Conservation (phyloP, 257 asterid species). For the Henckelia pumila region DNA sequence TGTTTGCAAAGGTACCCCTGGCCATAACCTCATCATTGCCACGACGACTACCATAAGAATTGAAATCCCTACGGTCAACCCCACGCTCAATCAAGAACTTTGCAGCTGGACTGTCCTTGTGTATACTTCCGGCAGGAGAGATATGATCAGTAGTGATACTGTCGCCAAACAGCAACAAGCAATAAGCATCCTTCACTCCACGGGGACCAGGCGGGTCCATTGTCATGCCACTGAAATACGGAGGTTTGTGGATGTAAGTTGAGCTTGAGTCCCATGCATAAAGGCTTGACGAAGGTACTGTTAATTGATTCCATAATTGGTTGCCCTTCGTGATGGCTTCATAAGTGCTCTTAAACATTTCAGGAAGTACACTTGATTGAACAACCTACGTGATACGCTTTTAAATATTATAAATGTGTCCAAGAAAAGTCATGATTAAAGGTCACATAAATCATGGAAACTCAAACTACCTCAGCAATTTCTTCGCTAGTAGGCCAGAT, state of each 20-base stretch:
- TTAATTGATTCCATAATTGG: slow-evolving; percentile 68
- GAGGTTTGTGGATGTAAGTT: slow-evolving; percentile 93
- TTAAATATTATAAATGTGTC: slow-evolving; percentile 11
- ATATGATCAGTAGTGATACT: slow-evolving; percentile 95
- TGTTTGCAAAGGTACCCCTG: slow-evolving; percentile 93
- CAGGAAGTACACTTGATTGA: slow-evolving; percentile 90
- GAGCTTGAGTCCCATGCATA: slow-evolving; percentile 79
- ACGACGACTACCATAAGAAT: slow-evolving; percentile 95
- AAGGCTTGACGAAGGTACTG: slow-evolving; percentile 74
- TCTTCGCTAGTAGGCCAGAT: slow-evolving; percentile 90
- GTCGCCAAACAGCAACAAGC: slow-evolving; percentile 86
- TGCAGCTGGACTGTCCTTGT: slow-evolving; percentile 93
- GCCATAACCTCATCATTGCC: slow-evolving; percentile 98
- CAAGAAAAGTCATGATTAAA: not conserved
- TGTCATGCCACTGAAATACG: slow-evolving; percentile 78
- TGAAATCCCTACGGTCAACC: slow-evolving; percentile 84
- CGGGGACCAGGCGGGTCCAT: slow-evolving; percentile 85
- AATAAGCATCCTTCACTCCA: slow-evolving; percentile 83
- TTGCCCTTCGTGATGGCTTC: slow-evolving; percentile 88
- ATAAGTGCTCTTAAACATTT: slow-evolving; percentile 89
- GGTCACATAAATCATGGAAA: slow-evolving; percentile 21
- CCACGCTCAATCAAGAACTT: slow-evolving; percentile 79
- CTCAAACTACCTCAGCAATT: slow-evolving; percentile 63
- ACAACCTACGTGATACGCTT: slow-evolving; percentile 52
- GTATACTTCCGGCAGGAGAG: slow-evolving; percentile 96